Base-by-base conservation (phyloP, 768 basidiomycete genomes). In the Suillus luteus region DNA sequence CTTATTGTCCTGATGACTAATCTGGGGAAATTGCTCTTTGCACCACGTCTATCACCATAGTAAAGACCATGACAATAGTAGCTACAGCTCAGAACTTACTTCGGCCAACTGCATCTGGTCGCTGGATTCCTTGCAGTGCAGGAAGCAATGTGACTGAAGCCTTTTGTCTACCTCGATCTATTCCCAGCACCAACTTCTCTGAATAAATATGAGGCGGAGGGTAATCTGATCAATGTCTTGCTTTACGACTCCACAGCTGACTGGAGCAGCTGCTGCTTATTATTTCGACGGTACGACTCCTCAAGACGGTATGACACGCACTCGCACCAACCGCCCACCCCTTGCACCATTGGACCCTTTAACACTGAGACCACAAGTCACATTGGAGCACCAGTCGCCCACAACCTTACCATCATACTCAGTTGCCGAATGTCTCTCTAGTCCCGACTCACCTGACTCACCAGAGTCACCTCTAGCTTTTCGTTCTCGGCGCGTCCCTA, bases 131-230 rank as follows among this genome's bases (percentile, higher is more conserved):
- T 35, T 6, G 33, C 31, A 54, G 52, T 59, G 8, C 40, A n/a
- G 22, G 46, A 55, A 38, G 17, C 17, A 17, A 24, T 41, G 27
- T 24, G 2, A n/a, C 24, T 19, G 17, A 14, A 2, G 12, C 52
- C 57, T 62, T 62, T 62, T 62, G 61, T 62, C 61, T 62, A 37
- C 40, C 37, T 62, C 9, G 14, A 17, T 40, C n/a, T 38, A 24
- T 59, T 62, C 31, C 61, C 61, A 62, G 55, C 55, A 24, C 24
- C 19, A 62, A n/a, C 37, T 60, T 35, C 37, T 22, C 55, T 60
- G 31, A 62, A 58, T 58, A 58, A 58, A 58, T 43, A 58, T 41
- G 57, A 58, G 40, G 38, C 24, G 2, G 41, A 41, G 17, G 38
- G 19, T 31, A 41, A 58, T 27, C 38, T 58, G 57, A 59, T 58